These are phyloP conservation scores for Podospora pseudocomata DNA, from an alignment of 495 filamentous ascomycete genomes.

Conservation along the genomic window DNA sequence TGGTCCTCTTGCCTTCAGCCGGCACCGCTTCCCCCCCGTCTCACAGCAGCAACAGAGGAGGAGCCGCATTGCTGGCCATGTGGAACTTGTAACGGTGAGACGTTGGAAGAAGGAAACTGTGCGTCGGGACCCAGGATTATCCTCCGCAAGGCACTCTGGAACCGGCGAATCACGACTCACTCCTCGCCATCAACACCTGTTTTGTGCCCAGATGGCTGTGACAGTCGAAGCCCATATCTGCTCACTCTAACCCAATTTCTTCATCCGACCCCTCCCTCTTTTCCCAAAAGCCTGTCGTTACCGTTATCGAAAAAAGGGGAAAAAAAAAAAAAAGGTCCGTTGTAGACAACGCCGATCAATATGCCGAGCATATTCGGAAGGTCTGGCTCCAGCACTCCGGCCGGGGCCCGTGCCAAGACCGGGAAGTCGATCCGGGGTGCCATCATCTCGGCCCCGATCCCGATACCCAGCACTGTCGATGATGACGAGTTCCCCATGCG, in stretches of 20 bases:
- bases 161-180: constrained; percentile 23
- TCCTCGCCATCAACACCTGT: constrained; percentile 12
- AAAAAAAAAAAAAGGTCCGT: neutral
- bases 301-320: neutral
- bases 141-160: constrained; percentile 9
- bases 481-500: constrained; percentile 51
- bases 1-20: constrained; percentile 19
- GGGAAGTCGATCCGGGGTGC: constrained; percentile 46
- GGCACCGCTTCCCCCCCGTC: constrained; percentile 2
- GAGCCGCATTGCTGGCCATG: constrained; percentile 38
- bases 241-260: constrained; percentile 10
- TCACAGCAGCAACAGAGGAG: constrained; percentile 13
- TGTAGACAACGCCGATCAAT: constrained; percentile 3
- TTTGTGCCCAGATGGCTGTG: constrained; percentile 29
- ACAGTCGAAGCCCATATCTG: constrained; percentile 22
- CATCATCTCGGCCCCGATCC: constrained; percentile 49
- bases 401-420: constrained; percentile 39
- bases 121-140: constrained; percentile 17
- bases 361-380: constrained; percentile 39
- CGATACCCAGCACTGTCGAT: constrained; percentile 33
- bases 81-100: constrained; percentile 29
- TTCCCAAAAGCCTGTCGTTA: neutral
- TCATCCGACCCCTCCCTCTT: constrained; percentile 6
- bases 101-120: constrained; percentile 22
- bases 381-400: constrained; percentile 29